Percentiles rank a stretch among this genome's conserved stretches.
phyloP scores from a whole-genome alignment of 139 green algal genomes.

The Closterium sp. region DNA sequence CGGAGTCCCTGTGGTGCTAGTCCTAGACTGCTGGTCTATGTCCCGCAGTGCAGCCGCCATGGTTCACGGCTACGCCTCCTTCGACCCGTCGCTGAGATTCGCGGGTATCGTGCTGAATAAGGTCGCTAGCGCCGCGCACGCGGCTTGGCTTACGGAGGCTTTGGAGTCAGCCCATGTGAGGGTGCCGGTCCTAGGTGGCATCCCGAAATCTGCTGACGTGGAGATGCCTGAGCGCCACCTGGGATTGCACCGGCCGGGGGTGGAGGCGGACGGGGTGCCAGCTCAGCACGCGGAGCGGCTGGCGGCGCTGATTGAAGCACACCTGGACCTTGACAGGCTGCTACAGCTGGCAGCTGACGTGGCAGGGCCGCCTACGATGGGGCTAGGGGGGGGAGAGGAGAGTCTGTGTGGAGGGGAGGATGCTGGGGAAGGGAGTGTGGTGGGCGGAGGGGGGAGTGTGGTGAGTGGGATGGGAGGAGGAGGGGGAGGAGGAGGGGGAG shows the following conservation, averaged over 20 bases:
- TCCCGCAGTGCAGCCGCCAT: slow-evolving; percentile 66
- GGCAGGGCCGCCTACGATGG: background rate
- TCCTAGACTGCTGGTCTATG: slow-evolving; percentile 73
- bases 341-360: slow-evolving; percentile 54
- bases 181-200: slow-evolving; percentile 64
- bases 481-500: background rate
- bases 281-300: slow-evolving; percentile 42
- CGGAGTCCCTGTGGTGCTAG: slow-evolving; percentile 74
- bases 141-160: slow-evolving; percentile 63
- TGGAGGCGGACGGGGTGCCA: slow-evolving; percentile 18
- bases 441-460: background rate
- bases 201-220: slow-evolving; percentile 63
- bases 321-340: slow-evolving; percentile 67
- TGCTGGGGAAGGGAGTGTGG: background rate
- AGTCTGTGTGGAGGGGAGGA: background rate
- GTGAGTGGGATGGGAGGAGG: background rate
- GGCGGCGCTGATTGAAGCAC: slow-evolving; percentile 53
- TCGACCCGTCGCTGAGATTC: slow-evolving; percentile 67
- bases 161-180: slow-evolving; percentile 56
- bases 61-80: slow-evolving; percentile 67
- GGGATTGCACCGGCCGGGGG: slow-evolving; percentile 61
- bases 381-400: background rate
- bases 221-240: slow-evolving; percentile 58
- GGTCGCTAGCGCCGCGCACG: slow-evolving; percentile 59
- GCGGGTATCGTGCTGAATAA: slow-evolving; percentile 83